Evolutionary conservation across 495 filamentous ascomycete species (phyloP), one percentile per base, ranked within the genome.

Genomic region (Neurospora sp.): DNA sequence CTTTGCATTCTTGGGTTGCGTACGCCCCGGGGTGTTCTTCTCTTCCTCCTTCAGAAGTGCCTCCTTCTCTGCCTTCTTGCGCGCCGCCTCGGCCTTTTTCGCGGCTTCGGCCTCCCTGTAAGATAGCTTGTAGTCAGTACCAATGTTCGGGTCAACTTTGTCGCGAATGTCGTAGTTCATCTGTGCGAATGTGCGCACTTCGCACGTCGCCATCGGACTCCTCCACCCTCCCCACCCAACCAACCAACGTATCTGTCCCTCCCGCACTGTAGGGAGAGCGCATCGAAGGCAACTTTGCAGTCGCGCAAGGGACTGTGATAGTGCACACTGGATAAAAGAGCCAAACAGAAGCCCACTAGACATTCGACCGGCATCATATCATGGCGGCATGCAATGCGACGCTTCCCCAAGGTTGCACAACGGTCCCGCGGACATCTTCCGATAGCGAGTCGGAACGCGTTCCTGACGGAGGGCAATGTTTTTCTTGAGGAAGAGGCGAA

Each of bases 41-140:
- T 97, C 96, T 81, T 99, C 96, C 76, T 90, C 94, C 69, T 87
- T 89, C n/a, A 94, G 85, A 22, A 92, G 82, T 8, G 94, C 92
- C 20, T 94, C 94, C 27, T 89, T 90, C 76, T 97, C 94, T 48
- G 93, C 93, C 79, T 96, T 97, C 81, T 95, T 97, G 69, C 90
- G 89, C 1, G 93, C 93, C 35, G 86, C 88, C 80, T 97, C 94
- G 73, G 90, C 91, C 77, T 93, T 94, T 83, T 97, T 98, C 68
- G 89, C 87, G 61, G 91, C 93, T 74, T 92, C 91, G 70, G 92
- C 90, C 74, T 96, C 94, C 81, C 93, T 97, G 77, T 3, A 72
- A 14, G 53, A 69, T 22, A 27, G 31, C 8, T 6, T 16, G 27
- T 65, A 9, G 39, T 40, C 74, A 65, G 53, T 35, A 65, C 27